Percentiles rank a stretch among this genome's conserved stretches.
Evolutionary conservation across 768 basidiomycete genomes (phyloP).

Genomic region (Strobilomyces dryophilus): DNA sequence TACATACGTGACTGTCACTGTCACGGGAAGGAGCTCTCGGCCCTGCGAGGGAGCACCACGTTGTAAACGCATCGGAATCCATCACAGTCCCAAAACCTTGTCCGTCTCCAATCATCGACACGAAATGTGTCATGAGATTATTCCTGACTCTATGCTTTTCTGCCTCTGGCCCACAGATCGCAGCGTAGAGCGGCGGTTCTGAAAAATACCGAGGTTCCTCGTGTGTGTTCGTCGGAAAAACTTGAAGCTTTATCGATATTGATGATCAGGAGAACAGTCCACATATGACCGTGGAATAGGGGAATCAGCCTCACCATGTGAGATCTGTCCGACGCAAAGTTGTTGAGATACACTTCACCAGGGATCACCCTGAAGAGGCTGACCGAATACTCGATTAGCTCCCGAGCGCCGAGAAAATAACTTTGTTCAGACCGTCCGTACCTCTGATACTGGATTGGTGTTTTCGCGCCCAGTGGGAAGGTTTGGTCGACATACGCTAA

Average conservation of each 20-base stretch:
- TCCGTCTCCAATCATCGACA: conserved; percentile 40
- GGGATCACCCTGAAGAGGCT: conserved; percentile 64
- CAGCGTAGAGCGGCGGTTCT: conserved; percentile 47
- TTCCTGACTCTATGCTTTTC: conserved; percentile 36
- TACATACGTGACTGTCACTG: conserved; percentile 20
- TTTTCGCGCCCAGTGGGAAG: conserved; percentile 33
- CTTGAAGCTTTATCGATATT: conserved; percentile 3
- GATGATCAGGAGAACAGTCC: neutral
- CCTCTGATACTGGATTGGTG: conserved; percentile 43
- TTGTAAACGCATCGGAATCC: conserved; percentile 22
- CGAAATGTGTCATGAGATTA: conserved; percentile 59
- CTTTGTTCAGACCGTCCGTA: conserved; percentile 18
- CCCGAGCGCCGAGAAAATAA: conserved; percentile 2
- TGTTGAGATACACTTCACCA: conserved; percentile 44
- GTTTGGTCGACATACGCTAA: conserved; percentile 46
- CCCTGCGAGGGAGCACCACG: conserved; percentile 18
- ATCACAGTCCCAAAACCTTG: conserved; percentile 41
- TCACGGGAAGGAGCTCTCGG: conserved; percentile 1
- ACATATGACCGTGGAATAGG: conserved; percentile 6
- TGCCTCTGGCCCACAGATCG: conserved; percentile 44
- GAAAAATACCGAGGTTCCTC: conserved; percentile 33
- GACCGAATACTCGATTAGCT: conserved; percentile 4
- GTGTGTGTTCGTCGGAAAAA: conserved; percentile 2
- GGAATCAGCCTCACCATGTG: conserved; percentile 54
- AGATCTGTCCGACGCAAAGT: conserved; percentile 72